phyloP scores from a whole-genome alignment of 2,329 filamentous ascomycete species.

The Beauveria sp. region DNA sequence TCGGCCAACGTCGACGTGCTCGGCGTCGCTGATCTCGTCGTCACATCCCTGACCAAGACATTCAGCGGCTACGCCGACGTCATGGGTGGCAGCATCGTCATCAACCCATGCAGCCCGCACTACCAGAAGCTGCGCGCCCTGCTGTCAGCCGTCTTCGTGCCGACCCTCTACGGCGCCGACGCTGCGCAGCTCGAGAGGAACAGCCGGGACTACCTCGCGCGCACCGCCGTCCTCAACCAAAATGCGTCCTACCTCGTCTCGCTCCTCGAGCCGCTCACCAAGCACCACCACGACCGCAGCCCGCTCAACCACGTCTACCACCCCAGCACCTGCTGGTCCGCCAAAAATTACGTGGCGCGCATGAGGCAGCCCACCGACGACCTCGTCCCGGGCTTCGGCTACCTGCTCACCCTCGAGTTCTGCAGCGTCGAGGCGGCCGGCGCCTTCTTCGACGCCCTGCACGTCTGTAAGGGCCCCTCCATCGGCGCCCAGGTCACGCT shows the following conservation, averaged over 20 bases:
- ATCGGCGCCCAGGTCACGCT: slow-evolving; percentile 46
- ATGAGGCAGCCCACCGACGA: slow-evolving; percentile 32
- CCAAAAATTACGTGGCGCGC: slow-evolving; percentile 18
- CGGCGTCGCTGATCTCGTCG: slow-evolving; percentile 38
- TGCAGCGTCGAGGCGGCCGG: slow-evolving; percentile 28
- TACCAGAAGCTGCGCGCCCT: slow-evolving; percentile 29
- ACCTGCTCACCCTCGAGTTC: slow-evolving; percentile 46
- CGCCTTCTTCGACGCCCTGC: slow-evolving; percentile 25
- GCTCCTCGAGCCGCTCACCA: slow-evolving; percentile 23
- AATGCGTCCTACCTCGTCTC: slow-evolving; percentile 36
- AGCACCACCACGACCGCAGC: slow-evolving; percentile 19
- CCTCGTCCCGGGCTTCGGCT: slow-evolving; percentile 46
- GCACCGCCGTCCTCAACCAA: slow-evolving; percentile 31
- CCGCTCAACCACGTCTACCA: slow-evolving; percentile 37
- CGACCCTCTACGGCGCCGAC: slow-evolving; percentile 23
- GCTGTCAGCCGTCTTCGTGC: slow-evolving; percentile 13
- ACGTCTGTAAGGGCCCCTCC: slow-evolving; percentile 44
- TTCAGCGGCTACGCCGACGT: slow-evolving; percentile 51
- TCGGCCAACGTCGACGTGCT: slow-evolving; percentile 45
- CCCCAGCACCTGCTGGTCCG: slow-evolving; percentile 27
- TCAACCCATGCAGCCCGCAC: slow-evolving; percentile 39
- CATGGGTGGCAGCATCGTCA: slow-evolving; percentile 42
- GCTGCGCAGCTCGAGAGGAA: slow-evolving; percentile 38
- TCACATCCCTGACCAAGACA: slow-evolving; percentile 49
- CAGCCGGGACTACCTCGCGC: slow-evolving; percentile 34